A percentile compares a stretch with the other conserved stretches of the same genome.
Evolutionary conservation across 106 monocot species (phyloP).

Genomic region (Cymbidium sinense): DNA sequence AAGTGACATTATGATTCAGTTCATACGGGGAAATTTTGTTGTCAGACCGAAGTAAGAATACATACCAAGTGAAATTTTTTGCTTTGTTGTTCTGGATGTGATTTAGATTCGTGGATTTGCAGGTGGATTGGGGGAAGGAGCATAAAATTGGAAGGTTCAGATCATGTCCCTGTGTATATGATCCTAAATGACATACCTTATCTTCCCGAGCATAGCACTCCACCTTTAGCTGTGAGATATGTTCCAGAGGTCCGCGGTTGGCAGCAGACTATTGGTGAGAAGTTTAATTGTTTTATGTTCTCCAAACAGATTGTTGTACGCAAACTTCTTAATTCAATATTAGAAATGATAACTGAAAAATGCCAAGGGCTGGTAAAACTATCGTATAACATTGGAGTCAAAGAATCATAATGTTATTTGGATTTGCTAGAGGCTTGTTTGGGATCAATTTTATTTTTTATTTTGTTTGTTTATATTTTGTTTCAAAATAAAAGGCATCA

Average conservation of each 20-base stretch:
- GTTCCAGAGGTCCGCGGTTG: conserved; percentile 83
- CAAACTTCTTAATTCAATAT: background rate
- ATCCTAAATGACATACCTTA: conserved; percentile 49
- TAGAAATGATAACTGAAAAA: background rate
- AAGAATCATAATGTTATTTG: no score
- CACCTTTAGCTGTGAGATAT: conserved; percentile 73
- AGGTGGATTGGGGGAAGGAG: conserved; percentile 95
- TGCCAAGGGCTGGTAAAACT: no score
- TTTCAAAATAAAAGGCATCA: no score
- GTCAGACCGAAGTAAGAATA: conserved; percentile 55
- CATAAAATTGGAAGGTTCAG: conserved; percentile 88
- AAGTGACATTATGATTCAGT: conserved; percentile 82
- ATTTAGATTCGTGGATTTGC: conserved; percentile 12
- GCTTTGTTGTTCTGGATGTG: background rate
- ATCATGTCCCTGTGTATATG: conserved; percentile 84
- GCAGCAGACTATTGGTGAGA: conserved; percentile 87
- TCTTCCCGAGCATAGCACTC: conserved; percentile 63
- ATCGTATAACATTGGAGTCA: no score
- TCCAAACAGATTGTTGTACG: background rate
- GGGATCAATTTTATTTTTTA: no score
- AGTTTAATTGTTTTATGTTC: background rate
- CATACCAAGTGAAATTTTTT: background rate
- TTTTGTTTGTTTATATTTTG: no score
- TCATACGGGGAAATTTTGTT: conserved; percentile 54
- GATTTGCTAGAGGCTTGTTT: no score